Evolutionary conservation across 495 filamentous ascomycete species (phyloP).

Genomic region (Oleoguttula mirabilis): DNA sequence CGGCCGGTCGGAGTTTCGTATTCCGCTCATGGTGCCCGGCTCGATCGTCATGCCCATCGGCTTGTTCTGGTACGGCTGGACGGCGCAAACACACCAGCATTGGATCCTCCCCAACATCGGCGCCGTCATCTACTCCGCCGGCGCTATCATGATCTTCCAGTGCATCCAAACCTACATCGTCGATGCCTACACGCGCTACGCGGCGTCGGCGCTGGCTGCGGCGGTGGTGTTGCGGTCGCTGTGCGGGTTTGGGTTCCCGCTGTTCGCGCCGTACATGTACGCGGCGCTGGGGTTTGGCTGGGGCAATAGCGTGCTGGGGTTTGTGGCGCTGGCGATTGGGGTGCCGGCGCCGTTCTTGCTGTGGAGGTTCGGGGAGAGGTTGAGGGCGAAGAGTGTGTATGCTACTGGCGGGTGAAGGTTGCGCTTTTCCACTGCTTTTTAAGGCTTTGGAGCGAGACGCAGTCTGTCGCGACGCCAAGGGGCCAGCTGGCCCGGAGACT

Average conservation of each 20-base stretch:
- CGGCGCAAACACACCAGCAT: slow-evolving; percentile 45
- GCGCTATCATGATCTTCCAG: slow-evolving; percentile 47
- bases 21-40: slow-evolving; percentile 48
- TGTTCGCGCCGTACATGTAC: slow-evolving; percentile 60
- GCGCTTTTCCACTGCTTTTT: too few species aligned
- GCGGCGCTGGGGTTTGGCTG: slow-evolving; percentile 21
- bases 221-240: slow-evolving; percentile 48
- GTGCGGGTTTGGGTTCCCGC: slow-evolving; percentile 58
- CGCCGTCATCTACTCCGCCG: slow-evolving; percentile 41
- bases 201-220: slow-evolving; percentile 57
- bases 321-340: slow-evolving; percentile 19
- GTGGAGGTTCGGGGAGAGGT: slow-evolving; percentile 15
- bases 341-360: slow-evolving; percentile 18
- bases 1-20: slow-evolving; percentile 55
- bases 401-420: too few species aligned
- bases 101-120: slow-evolving; percentile 58
- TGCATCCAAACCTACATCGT: slow-evolving; percentile 56
- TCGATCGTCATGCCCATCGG: slow-evolving; percentile 48
- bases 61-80: slow-evolving; percentile 64
- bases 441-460: too few species aligned
- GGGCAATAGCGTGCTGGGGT: slow-evolving; percentile 18
- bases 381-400: slow-evolving; percentile 16
- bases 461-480: too few species aligned
- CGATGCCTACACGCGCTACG: slow-evolving; percentile 57
- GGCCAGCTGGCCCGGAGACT: too few species aligned